Percentiles rank a stretch among this genome's conserved stretches.
Evolutionary conservation across 1,139 yeast species (phyloP).

Genomic region (Suhomyces atakaporum): DNA sequence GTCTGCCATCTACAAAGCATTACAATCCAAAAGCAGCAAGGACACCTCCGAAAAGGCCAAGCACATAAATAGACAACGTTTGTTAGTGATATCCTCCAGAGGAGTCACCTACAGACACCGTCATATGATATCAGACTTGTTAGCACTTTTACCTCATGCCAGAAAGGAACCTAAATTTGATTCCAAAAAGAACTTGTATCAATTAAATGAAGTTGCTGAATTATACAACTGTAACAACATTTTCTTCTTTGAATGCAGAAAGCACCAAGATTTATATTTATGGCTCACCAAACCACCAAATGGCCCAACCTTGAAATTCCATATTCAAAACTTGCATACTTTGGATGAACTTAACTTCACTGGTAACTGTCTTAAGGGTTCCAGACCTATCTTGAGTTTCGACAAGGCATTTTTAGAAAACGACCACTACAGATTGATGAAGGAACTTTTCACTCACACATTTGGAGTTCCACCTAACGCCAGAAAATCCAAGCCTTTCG

Average conservation of each 20-base stretch:
- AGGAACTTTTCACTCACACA: slow-evolving; percentile 80
- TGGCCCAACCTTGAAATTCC: slow-evolving; percentile 95
- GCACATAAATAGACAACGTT: slow-evolving; percentile 76
- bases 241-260: slow-evolving; percentile 92
- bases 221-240: slow-evolving; percentile 95
- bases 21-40: slow-evolving; percentile 52
- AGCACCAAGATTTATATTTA: slow-evolving; percentile 91
- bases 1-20: slow-evolving; percentile 72
- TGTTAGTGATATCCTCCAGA: slow-evolving; percentile 86
- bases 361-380: slow-evolving; percentile 94
- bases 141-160: slow-evolving; percentile 85
- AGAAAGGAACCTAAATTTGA: slow-evolving; percentile 97
- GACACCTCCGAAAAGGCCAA: slow-evolving; percentile 50
- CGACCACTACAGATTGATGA: slow-evolving; percentile 72
- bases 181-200: slow-evolving; percentile 84
- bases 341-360: slow-evolving; percentile 95
- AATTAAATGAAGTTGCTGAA: slow-evolving; percentile 94
- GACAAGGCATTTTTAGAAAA: slow-evolving; percentile 65
- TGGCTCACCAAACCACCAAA: slow-evolving; percentile 97
- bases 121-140: slow-evolving; percentile 83
- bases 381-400: slow-evolving; percentile 92
- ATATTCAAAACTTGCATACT: slow-evolving; percentile 92
- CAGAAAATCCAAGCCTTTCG: slow-evolving; percentile 91
- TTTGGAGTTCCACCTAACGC: slow-evolving; percentile 97
- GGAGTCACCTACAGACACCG: slow-evolving; percentile 96